These are phyloP conservation scores for Backusella tarrabulga DNA, from an alignment of 192 early-diverging fungal species.

Conservation along the genomic window DNA sequence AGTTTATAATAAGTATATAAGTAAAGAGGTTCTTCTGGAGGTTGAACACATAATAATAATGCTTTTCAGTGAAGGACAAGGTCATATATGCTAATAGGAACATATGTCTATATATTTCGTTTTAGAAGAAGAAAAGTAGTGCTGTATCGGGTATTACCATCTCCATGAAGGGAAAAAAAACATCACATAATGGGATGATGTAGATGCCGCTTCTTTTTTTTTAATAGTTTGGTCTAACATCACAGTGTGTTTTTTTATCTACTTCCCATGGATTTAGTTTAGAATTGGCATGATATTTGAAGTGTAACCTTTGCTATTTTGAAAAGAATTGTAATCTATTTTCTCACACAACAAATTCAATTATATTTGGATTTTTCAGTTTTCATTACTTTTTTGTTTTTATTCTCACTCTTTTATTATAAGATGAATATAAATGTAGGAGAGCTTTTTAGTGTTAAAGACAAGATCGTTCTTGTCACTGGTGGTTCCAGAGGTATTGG, in stretches of 20 bases:
- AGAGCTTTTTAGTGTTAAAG: not conserved
- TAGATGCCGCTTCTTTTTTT: not conserved
- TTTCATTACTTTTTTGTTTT: not conserved
- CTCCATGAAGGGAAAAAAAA: not conserved
- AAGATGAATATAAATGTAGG: not conserved
- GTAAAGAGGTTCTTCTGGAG: no score
- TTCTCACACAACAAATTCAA: not conserved
- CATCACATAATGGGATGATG: not conserved
- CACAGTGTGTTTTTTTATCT: no score
- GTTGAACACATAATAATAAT: no score
- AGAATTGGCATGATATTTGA: not conserved
- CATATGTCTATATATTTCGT: no score
- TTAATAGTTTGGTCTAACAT: not conserved
- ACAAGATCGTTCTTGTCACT: constrained; percentile 69
- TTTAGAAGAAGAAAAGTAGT: not conserved
- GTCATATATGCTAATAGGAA: no score
- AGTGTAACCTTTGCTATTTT: not conserved
- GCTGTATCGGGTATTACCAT: not conserved
- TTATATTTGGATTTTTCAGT: not conserved
- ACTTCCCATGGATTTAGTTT: not conserved
- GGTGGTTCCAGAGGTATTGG: constrained; percentile 69
- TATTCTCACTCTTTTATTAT: not conserved
- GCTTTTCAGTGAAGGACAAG: no score
- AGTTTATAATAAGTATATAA: no score
- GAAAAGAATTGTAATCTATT: not conserved